These are phyloP conservation scores for Aspergillus nanangensis DNA, from an alignment of 495 filamentous ascomycete genomes.

Conservation along the genomic window DNA sequence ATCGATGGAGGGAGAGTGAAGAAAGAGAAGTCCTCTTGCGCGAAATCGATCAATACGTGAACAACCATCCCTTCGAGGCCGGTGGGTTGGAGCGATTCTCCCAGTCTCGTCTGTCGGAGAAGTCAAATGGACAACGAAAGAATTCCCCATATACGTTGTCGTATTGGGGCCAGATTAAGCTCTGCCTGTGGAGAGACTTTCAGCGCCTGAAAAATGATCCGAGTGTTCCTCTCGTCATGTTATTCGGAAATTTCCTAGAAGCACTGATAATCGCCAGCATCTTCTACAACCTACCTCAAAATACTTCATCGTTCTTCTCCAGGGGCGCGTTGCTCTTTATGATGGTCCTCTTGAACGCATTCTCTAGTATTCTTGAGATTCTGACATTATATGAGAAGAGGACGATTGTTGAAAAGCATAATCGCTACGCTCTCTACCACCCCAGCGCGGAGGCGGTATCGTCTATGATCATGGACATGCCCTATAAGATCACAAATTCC, in stretches of 20 bases:
- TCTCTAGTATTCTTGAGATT: slow-evolving; percentile 67
- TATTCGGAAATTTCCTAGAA: slow-evolving; percentile 68
- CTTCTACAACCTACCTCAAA: slow-evolving; percentile 66
- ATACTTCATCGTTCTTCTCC: slow-evolving; percentile 64
- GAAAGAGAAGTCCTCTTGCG: slow-evolving; percentile 35
- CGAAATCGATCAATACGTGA: slow-evolving; percentile 43
- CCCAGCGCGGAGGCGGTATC: slow-evolving; percentile 51
- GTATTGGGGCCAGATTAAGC: slow-evolving; percentile 24
- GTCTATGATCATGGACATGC: slow-evolving; percentile 51
- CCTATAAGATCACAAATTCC: slow-evolving; percentile 42
- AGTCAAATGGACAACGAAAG: slow-evolving; percentile 18
- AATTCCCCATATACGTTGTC: slow-evolving; percentile 33
- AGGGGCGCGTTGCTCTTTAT: slow-evolving; percentile 80
- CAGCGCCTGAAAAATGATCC: slow-evolving; percentile 61
- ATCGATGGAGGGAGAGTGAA: slow-evolving; percentile 44
- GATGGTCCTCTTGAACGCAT: slow-evolving; percentile 77
- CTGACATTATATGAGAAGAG: slow-evolving; percentile 49
- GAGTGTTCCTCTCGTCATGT: slow-evolving; percentile 55
- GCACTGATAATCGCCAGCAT: slow-evolving; percentile 73
- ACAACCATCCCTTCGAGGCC: slow-evolving; percentile 16
- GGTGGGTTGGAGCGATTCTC: slow-evolving; percentile 12
- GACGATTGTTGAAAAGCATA: slow-evolving; percentile 58
- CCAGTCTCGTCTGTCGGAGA: slow-evolving; percentile 13
- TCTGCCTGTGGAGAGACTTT: slow-evolving; percentile 38
- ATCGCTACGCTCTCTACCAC: slow-evolving; percentile 55